Base-by-base conservation (phyloP, 306 rosid species). In the Macrotyloma uniflorum region DNA sequence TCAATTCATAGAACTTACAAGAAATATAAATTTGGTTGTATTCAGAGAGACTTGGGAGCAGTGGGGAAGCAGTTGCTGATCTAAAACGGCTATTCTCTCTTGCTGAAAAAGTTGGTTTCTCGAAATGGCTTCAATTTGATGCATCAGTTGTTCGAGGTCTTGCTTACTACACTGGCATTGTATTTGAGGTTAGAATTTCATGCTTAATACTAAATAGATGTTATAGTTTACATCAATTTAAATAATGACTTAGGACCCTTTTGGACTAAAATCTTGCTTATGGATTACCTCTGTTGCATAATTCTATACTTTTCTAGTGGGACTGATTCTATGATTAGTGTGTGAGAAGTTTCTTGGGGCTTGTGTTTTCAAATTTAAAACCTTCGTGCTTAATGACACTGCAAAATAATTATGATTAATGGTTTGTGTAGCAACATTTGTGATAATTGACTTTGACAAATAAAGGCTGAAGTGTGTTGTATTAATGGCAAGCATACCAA, bases 101-200 rank as follows among this genome's bases (percentile, higher is more conserved):
- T 78, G 98, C 98, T 26, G 98, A 91, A 36, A 95, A 89, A 85
- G 88, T 88, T 87, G 98, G 98, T 74, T 94, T 91, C 88, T 82
- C 93, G 30, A 91, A 92, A 51, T 95, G 98, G 98, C 87, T 95
- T 85, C 98, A 95, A 33, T 91, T 95, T 83, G 98, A 95, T 59
- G 98, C 93, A 3, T 92, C 98, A 67, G 82, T 95, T 88, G 98
- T 92, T 66, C 98, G 99, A 66, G 99, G 98, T 81, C 97, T 95
- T 82, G 98, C 97, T 43, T 95, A 92, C 85, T 95, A 95, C 87
- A 95, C 98, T 14, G 98, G 98, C 63, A 84, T 95, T 77, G 98
- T 95, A 66, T 92, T 95, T 22, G 98, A 92, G 99, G 98, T 95
- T 72, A 85, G 93, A 77, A 54, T 67, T 82, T 49, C 57, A 19